Percentiles rank a stretch among this genome's conserved stretches.
These are phyloP conservation scores for Epichloe amarillans DNA, from an alignment of 2,329 filamentous ascomycete species.

Conservation along the genomic window DNA sequence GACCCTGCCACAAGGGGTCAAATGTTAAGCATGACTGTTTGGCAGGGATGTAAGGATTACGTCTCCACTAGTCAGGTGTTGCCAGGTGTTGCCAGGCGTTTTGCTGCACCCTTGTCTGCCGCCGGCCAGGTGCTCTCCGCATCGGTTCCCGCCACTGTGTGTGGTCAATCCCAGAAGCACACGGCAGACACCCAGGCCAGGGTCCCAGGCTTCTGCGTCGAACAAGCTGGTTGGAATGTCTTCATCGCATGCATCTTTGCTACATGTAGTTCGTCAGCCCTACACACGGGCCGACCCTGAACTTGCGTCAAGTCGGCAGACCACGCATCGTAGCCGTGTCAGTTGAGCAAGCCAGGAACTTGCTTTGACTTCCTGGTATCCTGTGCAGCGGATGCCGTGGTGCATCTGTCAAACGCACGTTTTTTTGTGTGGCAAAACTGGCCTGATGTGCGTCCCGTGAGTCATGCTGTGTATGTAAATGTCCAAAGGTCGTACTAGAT, in stretches of 20 bases:
- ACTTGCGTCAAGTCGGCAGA: conserved; percentile 4
- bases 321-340: conserved; percentile 3
- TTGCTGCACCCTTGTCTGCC: conserved; percentile 1
- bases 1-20: too few relatives aligned
- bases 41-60: not conserved
- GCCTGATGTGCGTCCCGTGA: not conserved
- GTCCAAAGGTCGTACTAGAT: too few relatives aligned
- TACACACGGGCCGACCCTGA: conserved; percentile 6
- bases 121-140: conserved; percentile 1
- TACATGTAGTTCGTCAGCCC: conserved; percentile 6
- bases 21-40: not conserved
- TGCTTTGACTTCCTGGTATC: not conserved
- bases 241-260: conserved; percentile 3
- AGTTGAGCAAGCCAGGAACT: not conserved
- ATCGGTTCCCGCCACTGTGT: conserved; percentile 1
- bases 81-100: not conserved
- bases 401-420: not conserved
- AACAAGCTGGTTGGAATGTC: conserved; percentile 6
- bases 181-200: not conserved
- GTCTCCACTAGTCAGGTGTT: too few relatives aligned
- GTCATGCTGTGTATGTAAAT: too few relatives aligned
- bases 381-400: not conserved
- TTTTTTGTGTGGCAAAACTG: not conserved
- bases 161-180: not conserved
- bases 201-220: conserved; percentile 4